Percentiles rank a stretch among this genome's conserved stretches.
Evolutionary conservation across 78 protist species (phyloP).

Genomic region (Speleostelium caveatum): DNA sequence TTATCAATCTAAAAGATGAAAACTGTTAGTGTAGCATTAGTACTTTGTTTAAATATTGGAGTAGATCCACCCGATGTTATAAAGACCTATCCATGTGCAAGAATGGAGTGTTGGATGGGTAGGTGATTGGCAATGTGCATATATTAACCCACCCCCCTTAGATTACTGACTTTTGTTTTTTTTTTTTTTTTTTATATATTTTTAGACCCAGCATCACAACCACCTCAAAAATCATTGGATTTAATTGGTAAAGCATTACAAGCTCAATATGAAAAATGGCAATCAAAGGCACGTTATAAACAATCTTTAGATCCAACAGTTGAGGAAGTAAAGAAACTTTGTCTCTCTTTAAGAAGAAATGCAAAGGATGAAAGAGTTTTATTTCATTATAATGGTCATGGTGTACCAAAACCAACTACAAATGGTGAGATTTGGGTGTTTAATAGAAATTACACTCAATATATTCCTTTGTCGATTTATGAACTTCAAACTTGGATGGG

Average conservation of each 20-base stretch:
- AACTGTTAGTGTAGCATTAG: conserved; percentile 94
- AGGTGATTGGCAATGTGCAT: conserved; percentile 33
- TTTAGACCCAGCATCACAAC: conserved; percentile 82
- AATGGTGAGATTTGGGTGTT: conserved; percentile 98
- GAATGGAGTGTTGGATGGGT: conserved; percentile 95
- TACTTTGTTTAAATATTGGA: conserved; percentile 96
- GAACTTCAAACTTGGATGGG: conserved; percentile 96
- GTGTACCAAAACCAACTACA: conserved; percentile 98
- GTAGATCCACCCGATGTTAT: conserved; percentile 98
- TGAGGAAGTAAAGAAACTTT: conserved; percentile 87
- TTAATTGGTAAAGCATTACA: conserved; percentile 88
- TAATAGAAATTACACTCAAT: conserved; percentile 97
- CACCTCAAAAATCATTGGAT: conserved; percentile 92
- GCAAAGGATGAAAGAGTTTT: conserved; percentile 96
- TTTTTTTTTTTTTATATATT: too few species aligned
- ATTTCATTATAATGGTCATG: conserved; percentile 99
- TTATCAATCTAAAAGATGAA: conserved; percentile 75
- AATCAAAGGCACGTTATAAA: conserved; percentile 86
- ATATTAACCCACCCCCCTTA: neutral
- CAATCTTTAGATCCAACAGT: conserved; percentile 87
- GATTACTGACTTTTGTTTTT: too few species aligned
- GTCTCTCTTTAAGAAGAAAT: conserved; percentile 84
- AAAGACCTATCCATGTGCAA: conserved; percentile 91
- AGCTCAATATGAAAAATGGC: conserved; percentile 93
- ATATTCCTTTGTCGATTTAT: conserved; percentile 95